Evolutionary conservation across 495 filamentous ascomycete species (phyloP).

Genomic region (Chaetomium cochliodes): DNA sequence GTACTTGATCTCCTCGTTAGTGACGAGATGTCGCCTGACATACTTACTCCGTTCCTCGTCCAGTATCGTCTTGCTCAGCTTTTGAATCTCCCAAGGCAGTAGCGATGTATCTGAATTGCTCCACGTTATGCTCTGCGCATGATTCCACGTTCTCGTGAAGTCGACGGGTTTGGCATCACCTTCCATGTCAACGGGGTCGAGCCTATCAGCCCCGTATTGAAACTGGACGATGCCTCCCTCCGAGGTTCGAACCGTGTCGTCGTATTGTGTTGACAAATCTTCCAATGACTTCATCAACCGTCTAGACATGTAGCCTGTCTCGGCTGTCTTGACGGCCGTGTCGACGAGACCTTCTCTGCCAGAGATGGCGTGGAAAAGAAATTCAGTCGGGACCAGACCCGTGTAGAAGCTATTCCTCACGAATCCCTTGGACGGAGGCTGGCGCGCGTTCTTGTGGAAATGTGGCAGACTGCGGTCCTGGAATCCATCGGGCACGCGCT

Average conservation of each 20-base stretch:
- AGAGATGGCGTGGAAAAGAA: constrained; percentile 97
- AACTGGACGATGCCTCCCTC: constrained; percentile 87
- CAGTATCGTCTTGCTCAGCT: constrained; percentile 62
- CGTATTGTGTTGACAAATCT: constrained; percentile 87
- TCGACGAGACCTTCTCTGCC: constrained; percentile 98
- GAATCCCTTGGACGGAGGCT: constrained; percentile 93
- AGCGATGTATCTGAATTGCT: constrained; percentile 69
- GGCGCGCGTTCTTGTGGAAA: constrained; percentile 87
- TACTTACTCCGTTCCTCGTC: constrained; percentile 63
- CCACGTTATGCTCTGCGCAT: constrained; percentile 77
- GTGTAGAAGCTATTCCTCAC: constrained; percentile 97
- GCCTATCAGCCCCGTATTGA: constrained; percentile 90
- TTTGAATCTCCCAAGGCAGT: constrained; percentile 69
- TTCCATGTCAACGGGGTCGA: constrained; percentile 98
- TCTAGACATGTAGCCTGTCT: constrained; percentile 98
- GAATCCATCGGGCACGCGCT: constrained; percentile 93
- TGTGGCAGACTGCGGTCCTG: constrained; percentile 92
- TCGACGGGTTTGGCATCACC: constrained; percentile 88
- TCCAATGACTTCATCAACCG: constrained; percentile 97
- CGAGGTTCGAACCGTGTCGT: constrained; percentile 90
- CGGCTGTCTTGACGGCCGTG: constrained; percentile 99
- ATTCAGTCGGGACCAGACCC: constrained; percentile 84
- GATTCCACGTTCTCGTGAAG: constrained; percentile 88
- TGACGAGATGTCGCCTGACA: constrained; percentile 54
- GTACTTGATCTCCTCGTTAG: constrained; percentile 56